Evolutionary conservation across 345 rosid genomes (phyloP).

Genomic region (Eutrema japonicum): DNA sequence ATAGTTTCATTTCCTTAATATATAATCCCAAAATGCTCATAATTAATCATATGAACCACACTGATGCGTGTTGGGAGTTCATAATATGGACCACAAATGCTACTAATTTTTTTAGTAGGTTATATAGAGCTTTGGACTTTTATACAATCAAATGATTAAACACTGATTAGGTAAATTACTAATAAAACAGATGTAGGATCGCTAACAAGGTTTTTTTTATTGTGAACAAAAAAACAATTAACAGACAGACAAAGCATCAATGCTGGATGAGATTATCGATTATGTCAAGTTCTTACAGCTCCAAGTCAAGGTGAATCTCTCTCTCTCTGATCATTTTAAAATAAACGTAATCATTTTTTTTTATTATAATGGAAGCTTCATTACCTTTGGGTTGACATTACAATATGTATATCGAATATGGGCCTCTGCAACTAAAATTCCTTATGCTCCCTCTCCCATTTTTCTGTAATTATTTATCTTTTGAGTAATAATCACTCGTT

Average conservation of each 20-base stretch:
- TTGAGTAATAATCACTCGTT: background rate
- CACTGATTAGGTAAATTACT: conserved; percentile 36
- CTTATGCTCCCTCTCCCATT: conserved; percentile 30
- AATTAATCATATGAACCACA: too few species aligned
- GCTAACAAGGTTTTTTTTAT: conserved; percentile 24
- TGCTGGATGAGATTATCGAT: conserved; percentile 99
- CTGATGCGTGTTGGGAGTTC: too few species aligned
- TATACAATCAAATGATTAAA: conserved; percentile 43
- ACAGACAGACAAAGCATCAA: conserved; percentile 99
- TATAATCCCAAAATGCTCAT: too few species aligned
- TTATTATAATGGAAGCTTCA: conserved; percentile 37
- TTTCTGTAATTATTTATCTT: conserved; percentile 18
- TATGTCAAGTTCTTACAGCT: conserved; percentile 99
- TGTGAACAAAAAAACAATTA: conserved; percentile 35
- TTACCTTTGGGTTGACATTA: conserved; percentile 45
- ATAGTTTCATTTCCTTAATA: too few species aligned
- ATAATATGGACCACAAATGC: too few species aligned
- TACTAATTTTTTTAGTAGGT: conserved; percentile 8
- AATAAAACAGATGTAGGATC: conserved; percentile 19
- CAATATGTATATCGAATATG: conserved; percentile 31
- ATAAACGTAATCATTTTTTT: background rate
- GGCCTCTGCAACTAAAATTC: conserved; percentile 43
- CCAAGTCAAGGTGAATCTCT: conserved; percentile 85
- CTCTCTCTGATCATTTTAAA: background rate
- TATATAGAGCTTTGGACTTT: conserved; percentile 41